Percentiles rank a stretch among this genome's conserved stretches.
These are phyloP conservation scores for Hirschioporus abietinus DNA, from an alignment of 768 basidiomycete species.

Conservation along the genomic window DNA sequence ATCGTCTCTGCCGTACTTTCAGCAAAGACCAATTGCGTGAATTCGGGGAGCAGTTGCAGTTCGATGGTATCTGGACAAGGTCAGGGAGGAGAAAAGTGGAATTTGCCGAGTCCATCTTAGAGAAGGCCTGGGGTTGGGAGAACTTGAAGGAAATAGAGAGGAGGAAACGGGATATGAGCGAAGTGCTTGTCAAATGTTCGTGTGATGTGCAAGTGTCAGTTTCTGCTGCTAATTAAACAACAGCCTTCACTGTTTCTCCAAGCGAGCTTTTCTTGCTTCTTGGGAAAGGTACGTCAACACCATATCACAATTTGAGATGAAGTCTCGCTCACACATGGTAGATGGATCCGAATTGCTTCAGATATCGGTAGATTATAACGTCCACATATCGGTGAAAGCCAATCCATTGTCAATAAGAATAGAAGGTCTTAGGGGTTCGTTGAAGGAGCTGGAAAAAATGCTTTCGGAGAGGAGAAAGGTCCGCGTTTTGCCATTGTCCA, in stretches of 20 bases:
- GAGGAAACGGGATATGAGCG: constrained; percentile 43
- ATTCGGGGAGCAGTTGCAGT: constrained; percentile 45
- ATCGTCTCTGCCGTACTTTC: constrained; percentile 56
- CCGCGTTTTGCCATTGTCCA: constrained; percentile 16
- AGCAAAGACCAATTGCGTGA: constrained; percentile 52
- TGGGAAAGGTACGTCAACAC: constrained; percentile 52
- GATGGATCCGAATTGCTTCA: constrained; percentile 61
- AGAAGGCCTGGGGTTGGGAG: constrained; percentile 66
- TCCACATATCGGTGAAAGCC: constrained; percentile 53
- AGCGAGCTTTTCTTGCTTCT: constrained; percentile 65
- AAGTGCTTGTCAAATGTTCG: constrained; percentile 42
- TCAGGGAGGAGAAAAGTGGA: constrained; percentile 20
- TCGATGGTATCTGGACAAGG: constrained; percentile 28
- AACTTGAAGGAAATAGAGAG: constrained; percentile 48
- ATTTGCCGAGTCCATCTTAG: constrained; percentile 48
- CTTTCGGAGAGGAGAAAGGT: constrained; percentile 49
- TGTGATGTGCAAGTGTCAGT: constrained; percentile 9
- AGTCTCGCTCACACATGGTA: constrained; percentile 22
- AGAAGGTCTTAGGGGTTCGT: constrained; percentile 49
- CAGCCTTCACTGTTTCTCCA: constrained; percentile 54
- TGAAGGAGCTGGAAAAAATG: constrained; percentile 43
- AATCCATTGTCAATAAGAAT: constrained; percentile 55
- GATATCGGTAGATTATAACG: constrained; percentile 53
- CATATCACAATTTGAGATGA: not conserved
- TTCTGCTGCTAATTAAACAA: not conserved